Base-by-base conservation (phyloP, 2,329 filamentous ascomycete genomes). In the Nemania sp. region DNA sequence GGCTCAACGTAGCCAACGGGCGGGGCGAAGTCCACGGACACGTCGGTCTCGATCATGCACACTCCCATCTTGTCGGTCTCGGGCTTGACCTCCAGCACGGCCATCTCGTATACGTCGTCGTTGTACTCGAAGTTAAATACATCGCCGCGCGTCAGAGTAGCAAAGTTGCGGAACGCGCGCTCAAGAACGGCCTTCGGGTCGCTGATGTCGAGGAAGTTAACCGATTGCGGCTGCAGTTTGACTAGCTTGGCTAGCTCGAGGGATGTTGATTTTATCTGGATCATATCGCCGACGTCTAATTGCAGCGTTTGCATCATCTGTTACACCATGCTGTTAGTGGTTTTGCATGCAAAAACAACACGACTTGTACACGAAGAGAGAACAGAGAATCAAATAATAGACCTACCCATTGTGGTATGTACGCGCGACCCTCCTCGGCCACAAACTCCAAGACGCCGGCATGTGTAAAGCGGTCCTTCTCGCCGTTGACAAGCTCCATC, bases 41-140 rank as follows among this genome's bases (percentile, higher is more conserved):
- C 82, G 76, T 99, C 94, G 0, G 94, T 99, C 75, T 99, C 94
- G 50, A 97, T 86, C 73, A 96, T 95, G 66, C 91, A 92, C 49
- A 99, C 92, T 54, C 89, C 88, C 79, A 90, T 91, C 64, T 90
- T 89, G 2, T 88, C 83, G 3, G 82, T 86, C 61, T 90, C 84
- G 1, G 94, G 94, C 73, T 96, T 96, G 33, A 95, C 90, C 68
- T 97, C 93, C 12, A 97, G 75, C 1, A 99, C 94, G 2, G 91
- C 91, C 69, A 99, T 91, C 60, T 94, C 88, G 75, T 94, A 99
- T 8, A 91, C 80, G 57, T 91, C 89, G 68, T 97, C 92, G 72
- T 99, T 99, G 77, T 99, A 99, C 64, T 88, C 82, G 71, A 99
- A 99, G 60, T 90, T 95, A 79, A 99, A 99, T 37, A 96, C 80